Evolutionary conservation across 2,329 filamentous ascomycete species (phyloP), one percentile per base, ranked within the genome.

Genomic region (Davidsoniella neocaledoniae): DNA sequence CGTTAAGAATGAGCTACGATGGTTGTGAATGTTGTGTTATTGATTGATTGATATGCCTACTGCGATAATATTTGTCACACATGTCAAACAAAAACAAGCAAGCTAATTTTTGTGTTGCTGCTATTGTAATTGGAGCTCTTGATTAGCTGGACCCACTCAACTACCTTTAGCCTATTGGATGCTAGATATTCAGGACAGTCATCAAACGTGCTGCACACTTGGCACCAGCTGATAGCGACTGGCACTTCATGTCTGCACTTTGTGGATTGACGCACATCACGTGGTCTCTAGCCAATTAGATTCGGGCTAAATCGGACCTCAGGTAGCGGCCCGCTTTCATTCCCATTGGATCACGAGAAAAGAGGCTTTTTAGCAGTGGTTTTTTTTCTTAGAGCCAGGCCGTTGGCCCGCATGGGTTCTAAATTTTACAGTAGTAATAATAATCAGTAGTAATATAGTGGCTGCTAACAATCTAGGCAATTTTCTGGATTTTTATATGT

Each of bases 301-400:
- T 49, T 54, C 53, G 54, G 54, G 54, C 47, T 52, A 55, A 54
- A 54, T 55, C 54, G 50, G 53, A 51, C 50, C 54, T 54, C 49
- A 51, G 46, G 46, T 45, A 43, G 47, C 29, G 39, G 46, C 47
- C 51, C 51, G 43, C 47, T 50, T 50, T 48, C 39, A 36, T 23
- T 47, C 43, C 39, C 43, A 50, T 50, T 53, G 51, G 51, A 53
- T 48, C 51, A 47, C 43, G 51, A 46, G 36, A 50, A 46, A 46
- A 43, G 43, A 49, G 39, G 29, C 39, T 42, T 42, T 46, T 51
- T 42, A 16, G 37, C 14, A n/a, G 43, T 29, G 46, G 16, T 26
- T 33, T 49, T 49, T 45, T 39, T 45, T 38, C 38, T 43, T 6
- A 9, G 26, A 33, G 8, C 26, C 8, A 33, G 10, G 8, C 26